Base-by-base conservation (phyloP, 192 early-diverging fungal genomes). In the Coemansia sp. region DNA sequence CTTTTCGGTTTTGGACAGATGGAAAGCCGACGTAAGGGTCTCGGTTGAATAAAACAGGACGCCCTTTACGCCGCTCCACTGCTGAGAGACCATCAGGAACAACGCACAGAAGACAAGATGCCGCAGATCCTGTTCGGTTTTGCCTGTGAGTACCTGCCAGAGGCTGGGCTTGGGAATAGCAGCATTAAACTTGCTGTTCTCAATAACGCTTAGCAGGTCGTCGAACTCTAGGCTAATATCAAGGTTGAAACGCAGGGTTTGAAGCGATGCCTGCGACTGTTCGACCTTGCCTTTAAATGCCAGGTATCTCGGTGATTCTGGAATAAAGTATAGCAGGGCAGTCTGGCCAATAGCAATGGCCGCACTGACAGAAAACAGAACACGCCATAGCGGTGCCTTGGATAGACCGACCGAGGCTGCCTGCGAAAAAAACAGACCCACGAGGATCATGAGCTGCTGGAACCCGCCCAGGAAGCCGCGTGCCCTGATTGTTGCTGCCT, bases 1-100 rank as follows among this genome's bases (percentile, higher is more conserved):
- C 68, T 41, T 74, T 36, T 82, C 65, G 16, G 51, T 47, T 0
- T 64, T 57, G n/a, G 74, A 42, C 19, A 82, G 63, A 62, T 82
- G 74, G 51, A 90, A 77, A 7, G 88, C 84, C 12, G 67, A 55
- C 15, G 83, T 85, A 63, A 93, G 86, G 69, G 91, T 90, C 22
- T 88, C 85, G 8, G 90, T 90, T 0, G 91, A 93, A 68, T 94
- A 97, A 74, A 88, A 94, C 61, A 94, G 89, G 8, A 94, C 93
- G 12, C 90, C 92, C 73, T 95, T 97, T 72, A 93, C 93, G 21
- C 95, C 95, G 42, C 90, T 91, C 67, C 94, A 89, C 76, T 97
- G 95, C 74, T 97, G 95, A 1, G 89, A 74, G 5, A 92, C 55
- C 73, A 94, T 93, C 7, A 95, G 59, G 16, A 92, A 81, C 3